These are phyloP conservation scores for Neurospora sp. DNA, from an alignment of 495 filamentous ascomycete species.

Conservation along the genomic window DNA sequence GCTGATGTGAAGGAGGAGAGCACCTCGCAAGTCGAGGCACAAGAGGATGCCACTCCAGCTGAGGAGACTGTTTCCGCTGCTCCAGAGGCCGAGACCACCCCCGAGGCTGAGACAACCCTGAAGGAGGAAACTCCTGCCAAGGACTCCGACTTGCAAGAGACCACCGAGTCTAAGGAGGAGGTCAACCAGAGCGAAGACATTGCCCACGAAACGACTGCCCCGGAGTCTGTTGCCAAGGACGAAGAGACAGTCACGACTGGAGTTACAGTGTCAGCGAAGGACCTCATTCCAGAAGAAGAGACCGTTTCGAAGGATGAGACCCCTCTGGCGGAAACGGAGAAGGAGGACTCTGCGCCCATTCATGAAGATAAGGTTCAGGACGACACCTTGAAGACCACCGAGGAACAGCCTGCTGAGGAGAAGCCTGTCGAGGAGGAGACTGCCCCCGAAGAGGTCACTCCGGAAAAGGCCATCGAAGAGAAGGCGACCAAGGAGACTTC, in stretches of 20 bases:
- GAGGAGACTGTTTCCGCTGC: neutral
- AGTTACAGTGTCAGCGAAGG: neutral
- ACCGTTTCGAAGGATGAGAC: neutral
- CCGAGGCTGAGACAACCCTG: neutral
- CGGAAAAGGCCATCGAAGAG: neutral
- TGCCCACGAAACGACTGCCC: neutral
- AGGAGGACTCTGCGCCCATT: neutral
- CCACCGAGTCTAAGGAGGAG: neutral
- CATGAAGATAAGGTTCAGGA: neutral
- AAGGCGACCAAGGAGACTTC: neutral
- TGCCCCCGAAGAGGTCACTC: neutral
- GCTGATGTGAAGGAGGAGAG: neutral
- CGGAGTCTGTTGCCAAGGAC: neutral
- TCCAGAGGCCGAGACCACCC: neutral
- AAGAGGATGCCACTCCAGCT: neutral
- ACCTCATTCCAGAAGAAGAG: neutral
- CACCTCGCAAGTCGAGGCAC: neutral
- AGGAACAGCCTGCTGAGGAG: neutral
- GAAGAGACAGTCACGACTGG: neutral
- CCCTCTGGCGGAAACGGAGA: neutral
- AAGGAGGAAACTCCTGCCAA: neutral
- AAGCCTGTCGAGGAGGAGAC: neutral
- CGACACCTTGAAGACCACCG: neutral
- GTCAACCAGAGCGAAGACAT: neutral
- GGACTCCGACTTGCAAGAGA: neutral